Evolutionary conservation across 768 basidiomycete genomes (phyloP), one percentile per base, ranked within the genome.

Genomic region (Amanita subjunquillea): DNA sequence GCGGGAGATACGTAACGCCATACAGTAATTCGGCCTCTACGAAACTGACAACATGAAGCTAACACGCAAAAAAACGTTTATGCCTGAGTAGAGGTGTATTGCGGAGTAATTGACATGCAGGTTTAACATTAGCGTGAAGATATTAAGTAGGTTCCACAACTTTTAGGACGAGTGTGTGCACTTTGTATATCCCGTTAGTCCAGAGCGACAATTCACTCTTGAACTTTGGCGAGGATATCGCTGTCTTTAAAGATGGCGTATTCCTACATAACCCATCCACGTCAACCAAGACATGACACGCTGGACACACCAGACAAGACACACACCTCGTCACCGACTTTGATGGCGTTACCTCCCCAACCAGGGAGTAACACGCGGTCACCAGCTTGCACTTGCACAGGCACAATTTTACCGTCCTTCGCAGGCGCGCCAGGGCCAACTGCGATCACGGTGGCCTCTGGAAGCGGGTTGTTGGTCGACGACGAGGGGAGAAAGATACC

Each of bases 401-500:
- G 87, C 15, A 85, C 69, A 6, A 96, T 50, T 6, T 73, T 65
- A 29, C 95, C 95, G 1, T 90, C 81, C 73, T 91, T 91, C 74
- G 88, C 80, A 22, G 83, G 86, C n/a, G 87, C 87, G 29, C 96
- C 96, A 29, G 95, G 95, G 52, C 95, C 96, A 47, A 90, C 86
- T 23, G 96, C 90, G 65, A 97, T 87, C 63, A 96, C 95, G 25
- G 91, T 95, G 3, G 92, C 95, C 71, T 98, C 95, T 2, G 95
- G 93, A 15, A 97, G 79, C 17, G 93, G 92, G 60, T 68, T 82
- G 58, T 67, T 79, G 27, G 90, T 92, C 5, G 88, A 82, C 2
- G 92, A 91, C 0, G 87, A 80, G n/a, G 96, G 96, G 45, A 99
- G 78, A 80, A 93, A 93, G 66, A 99, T 84, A 34, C 96, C 96